Base-by-base conservation (phyloP, 345 rosid species). In the Nasturtium officinale region DNA sequence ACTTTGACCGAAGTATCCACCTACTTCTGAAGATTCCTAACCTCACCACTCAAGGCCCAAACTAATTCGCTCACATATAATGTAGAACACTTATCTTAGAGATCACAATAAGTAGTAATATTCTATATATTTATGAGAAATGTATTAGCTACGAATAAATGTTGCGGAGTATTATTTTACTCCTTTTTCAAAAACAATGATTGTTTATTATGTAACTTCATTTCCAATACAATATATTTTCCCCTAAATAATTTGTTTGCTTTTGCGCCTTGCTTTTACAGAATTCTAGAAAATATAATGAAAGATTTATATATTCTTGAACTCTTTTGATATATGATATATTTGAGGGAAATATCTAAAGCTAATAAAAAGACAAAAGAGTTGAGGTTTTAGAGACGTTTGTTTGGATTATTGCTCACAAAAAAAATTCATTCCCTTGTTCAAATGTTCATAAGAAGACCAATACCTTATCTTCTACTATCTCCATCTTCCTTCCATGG, bases 321-420 rank as follows among this genome's bases (percentile, higher is more conserved):
- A 13, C 1, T 3, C 2, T 5, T 43, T 43, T 43, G n/a, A n/a
- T n/a, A n/a, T n/a, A n/a, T 43, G 7, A 12, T 12, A 12, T 40
- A 42, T 15, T 42, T 5, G 18, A 0, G 4, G 2, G n/a, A 53
- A 53, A 53, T 53, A 57, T 57, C 58, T 55, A 29, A 38, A 6
- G 28, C 12, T n/a, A n/a, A n/a, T n/a, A 15, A 51, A 57, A 70
- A 64, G 64, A 77, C 42, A 58, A 77, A 77, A 51, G 50, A 18
- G 54, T 46, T 30, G 77, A 69, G 86, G 88, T 86, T 86, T 81
- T 67, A 84, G 85, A 61, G 84, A 65, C 87, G 86, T 81, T 84
- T 82, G 65, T 59, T 59, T 35, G 35, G 42, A 61, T 52, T 65
- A 21, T 61, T 42, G 12, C 68, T 28, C 69, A 17, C 33, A 18